Evolutionary conservation across 2,329 filamentous ascomycete genomes (phyloP), one percentile per base, ranked within the genome.

Genomic region (Alternaria arbusti): DNA sequence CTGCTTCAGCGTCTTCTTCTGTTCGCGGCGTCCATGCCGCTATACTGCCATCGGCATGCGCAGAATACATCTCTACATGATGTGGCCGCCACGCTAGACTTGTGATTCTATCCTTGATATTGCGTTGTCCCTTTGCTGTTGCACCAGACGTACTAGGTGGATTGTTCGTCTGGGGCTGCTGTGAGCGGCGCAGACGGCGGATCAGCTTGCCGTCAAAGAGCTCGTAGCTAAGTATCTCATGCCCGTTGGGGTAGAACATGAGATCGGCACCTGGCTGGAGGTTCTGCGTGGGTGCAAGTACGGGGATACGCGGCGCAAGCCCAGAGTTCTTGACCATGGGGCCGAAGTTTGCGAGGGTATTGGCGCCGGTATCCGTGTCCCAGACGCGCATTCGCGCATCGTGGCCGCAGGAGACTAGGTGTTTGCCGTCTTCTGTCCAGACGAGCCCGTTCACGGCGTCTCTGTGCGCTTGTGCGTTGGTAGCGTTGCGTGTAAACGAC

Each of bases 321-420:
- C 79, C 77, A 0, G 71, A 85, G 77, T 97, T 97, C 71, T 90
- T 90, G 44, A 97, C 86, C 26, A 89, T 86, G 1, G 94, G 92
- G 0, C 94, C 94, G 75, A 97, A 98, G 77, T 91, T 94, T 0
- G 91, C 92, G 6, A 97, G 87, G 0, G 92, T 96, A 78, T 98
- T 97, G 17, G 91, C 91, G 3, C 94, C 93, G 0, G 88, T 92
- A 0, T 85, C 85, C 2, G 91, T 88, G 75, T 97, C 87, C 95
- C 95, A 98, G 1, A 97, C 92, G 5, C 94, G 88, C 66, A 98
- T 90, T 9, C 91, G 88, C 52, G 92, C 86, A 77, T 98, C 96
- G 61, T 96, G 91, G 0, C 94, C 94, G 2, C 92, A 87, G 1
- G 91, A 93, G 12, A 97, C 85, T 17, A 98, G 84, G 75, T 91